Conservation (phyloP, 2,329 filamentous ascomycete genomes). For the Herpotrichia juniperi region DNA sequence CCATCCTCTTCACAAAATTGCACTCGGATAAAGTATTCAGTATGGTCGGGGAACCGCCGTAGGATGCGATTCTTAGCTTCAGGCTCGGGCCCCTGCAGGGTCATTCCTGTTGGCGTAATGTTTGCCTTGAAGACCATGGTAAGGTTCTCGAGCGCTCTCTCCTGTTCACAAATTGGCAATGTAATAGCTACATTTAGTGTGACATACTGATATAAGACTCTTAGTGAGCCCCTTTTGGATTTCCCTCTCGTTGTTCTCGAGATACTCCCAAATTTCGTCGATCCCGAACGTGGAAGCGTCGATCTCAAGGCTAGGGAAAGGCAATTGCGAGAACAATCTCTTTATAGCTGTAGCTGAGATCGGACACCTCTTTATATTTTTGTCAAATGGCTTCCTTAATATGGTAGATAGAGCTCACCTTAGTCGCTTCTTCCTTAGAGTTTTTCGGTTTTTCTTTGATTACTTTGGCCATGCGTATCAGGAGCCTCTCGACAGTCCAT, state of each 20-base stretch:
- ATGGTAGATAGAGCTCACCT: neutral
- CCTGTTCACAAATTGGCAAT: neutral
- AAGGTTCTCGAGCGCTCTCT: slow-evolving; percentile 35
- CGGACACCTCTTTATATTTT: neutral
- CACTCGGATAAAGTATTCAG: slow-evolving; percentile 58
- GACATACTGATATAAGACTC: slow-evolving; percentile 1
- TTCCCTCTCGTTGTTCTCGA: slow-evolving; percentile 11
- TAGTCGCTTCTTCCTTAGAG: neutral
- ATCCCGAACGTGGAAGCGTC: slow-evolving; percentile 9
- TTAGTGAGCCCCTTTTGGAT: slow-evolving; percentile 2
- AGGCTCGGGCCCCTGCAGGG: slow-evolving; percentile 55
- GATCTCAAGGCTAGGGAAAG: slow-evolving; percentile 10
- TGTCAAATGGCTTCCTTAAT: neutral
- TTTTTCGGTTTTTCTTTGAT: neutral
- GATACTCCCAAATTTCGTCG: slow-evolving; percentile 10
- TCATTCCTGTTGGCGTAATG: slow-evolving; percentile 47
- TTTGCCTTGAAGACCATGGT: slow-evolving; percentile 61
- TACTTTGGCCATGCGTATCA: slow-evolving; percentile 9
- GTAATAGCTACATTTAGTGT: neutral
- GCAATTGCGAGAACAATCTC: slow-evolving; percentile 14
- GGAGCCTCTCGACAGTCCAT: slow-evolving; percentile 11
- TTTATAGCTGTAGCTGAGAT: slow-evolving; percentile 14
- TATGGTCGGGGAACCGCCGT: slow-evolving; percentile 27
- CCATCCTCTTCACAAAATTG: slow-evolving; percentile 78
- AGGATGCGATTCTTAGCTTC: slow-evolving; percentile 56